Conservation (phyloP, 495 filamentous ascomycete genomes). For the Aspergillus bertholletiae region DNA sequence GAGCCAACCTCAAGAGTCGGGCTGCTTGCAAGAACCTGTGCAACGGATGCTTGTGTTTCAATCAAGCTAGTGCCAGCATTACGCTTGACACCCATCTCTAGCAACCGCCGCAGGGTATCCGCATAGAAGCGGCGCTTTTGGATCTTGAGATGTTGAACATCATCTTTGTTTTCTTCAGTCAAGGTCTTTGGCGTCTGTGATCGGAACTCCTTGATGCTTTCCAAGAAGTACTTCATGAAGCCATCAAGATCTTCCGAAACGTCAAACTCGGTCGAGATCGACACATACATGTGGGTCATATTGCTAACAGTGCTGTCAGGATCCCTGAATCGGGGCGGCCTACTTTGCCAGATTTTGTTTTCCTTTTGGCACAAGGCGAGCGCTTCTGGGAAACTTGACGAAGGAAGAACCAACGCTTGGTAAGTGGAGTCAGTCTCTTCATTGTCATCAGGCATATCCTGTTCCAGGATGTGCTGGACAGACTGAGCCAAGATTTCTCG, state of each 20-base stretch:
- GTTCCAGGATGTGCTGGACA: constrained; percentile 58
- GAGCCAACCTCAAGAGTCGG: constrained; percentile 27
- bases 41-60: constrained; percentile 64
- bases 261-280: constrained; percentile 50
- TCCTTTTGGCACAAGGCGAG: constrained; percentile 50
- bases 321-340: constrained; percentile 69
- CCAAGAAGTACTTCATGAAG: constrained; percentile 64
- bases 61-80: constrained; percentile 69
- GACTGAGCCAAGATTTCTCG: constrained; percentile 69
- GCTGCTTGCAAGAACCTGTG: constrained; percentile 59
- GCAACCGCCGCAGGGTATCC: constrained; percentile 75
- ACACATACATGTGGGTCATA: constrained; percentile 56
- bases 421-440: constrained; percentile 22
- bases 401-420: constrained; percentile 15
- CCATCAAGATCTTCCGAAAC: constrained; percentile 57
- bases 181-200: constrained; percentile 73
- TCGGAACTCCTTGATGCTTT: constrained; percentile 66
- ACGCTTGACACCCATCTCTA: constrained; percentile 83
- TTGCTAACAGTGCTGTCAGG: constrained; percentile 57
- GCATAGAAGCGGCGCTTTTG: constrained; percentile 89
- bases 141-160: constrained; percentile 81
- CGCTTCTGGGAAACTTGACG: constrained; percentile 33
- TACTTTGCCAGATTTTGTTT: constrained; percentile 52
- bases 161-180: constrained; percentile 77
- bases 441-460: constrained; percentile 57